These are phyloP conservation scores for Pyrus betulifolia DNA, from an alignment of 306 rosid species.

Conservation along the genomic window DNA sequence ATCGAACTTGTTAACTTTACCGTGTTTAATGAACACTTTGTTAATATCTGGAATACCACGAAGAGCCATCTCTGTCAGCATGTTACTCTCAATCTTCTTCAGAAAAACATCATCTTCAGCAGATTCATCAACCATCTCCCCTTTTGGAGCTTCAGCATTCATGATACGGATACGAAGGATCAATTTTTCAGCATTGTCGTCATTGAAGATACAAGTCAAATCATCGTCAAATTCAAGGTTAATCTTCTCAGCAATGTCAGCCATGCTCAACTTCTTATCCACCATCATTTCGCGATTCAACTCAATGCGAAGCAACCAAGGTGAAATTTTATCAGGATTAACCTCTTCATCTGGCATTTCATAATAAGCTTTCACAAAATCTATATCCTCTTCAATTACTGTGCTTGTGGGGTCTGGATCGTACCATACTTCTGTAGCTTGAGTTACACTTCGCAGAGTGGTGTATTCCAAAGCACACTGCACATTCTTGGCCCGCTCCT, in stretches of 20 bases:
- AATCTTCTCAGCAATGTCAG: conserved; percentile 97
- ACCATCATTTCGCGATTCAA: conserved; percentile 99
- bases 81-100: conserved; percentile 93
- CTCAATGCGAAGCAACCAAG: conserved; percentile 97
- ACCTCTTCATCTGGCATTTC: conserved; percentile 99
- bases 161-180: conserved; percentile 94
- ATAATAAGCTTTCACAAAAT: conserved; percentile 81
- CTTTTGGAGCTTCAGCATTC: conserved; percentile 95
- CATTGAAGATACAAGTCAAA: conserved; percentile 91
- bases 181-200: conserved; percentile 92
- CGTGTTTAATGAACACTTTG: conserved; percentile 84
- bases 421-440: conserved; percentile 98
- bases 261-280: conserved; percentile 98
- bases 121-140: conserved; percentile 82
- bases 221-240: conserved; percentile 88
- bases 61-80: conserved; percentile 97
- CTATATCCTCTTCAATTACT: conserved; percentile 83
- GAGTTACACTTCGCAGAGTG: conserved; percentile 93
- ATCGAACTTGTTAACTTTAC: conserved; percentile 77
- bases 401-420: conserved; percentile 98
- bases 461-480: conserved; percentile 99
- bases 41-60: conserved; percentile 92
- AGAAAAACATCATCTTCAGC: conserved; percentile 97
- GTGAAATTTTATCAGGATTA: conserved; percentile 88
- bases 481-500: conserved; percentile 93